Evolutionary conservation across 73 alveolate genomes (phyloP).

Genomic region (Uronychia binucleata): DNA sequence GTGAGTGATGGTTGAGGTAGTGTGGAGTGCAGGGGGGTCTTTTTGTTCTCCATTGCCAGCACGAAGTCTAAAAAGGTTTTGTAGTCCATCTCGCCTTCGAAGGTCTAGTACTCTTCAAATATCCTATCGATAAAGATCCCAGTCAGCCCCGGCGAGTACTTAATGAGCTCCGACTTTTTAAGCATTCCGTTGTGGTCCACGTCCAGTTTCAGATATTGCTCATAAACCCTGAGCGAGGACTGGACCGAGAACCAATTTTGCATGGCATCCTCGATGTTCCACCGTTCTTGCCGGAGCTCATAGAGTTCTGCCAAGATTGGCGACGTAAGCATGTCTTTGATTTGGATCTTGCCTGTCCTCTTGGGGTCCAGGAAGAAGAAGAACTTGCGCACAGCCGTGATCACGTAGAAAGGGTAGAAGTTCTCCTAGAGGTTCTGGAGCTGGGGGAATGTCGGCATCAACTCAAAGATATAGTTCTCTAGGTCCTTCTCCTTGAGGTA

Average conservation of each 20-base stretch:
- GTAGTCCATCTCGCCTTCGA: constrained; percentile 98
- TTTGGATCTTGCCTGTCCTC: constrained; percentile 93
- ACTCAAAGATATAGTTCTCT: constrained; percentile 94
- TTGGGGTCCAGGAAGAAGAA: constrained; percentile 95
- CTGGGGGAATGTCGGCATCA: constrained; percentile 96
- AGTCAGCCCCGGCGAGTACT: constrained; percentile 90
- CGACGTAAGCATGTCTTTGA: constrained; percentile 94
- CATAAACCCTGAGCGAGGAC: constrained; percentile 88
- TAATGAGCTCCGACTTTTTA: constrained; percentile 83
- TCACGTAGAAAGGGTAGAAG: constrained; percentile 96
- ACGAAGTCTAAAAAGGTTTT: constrained; percentile 98
- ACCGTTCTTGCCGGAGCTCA: constrained; percentile 83
- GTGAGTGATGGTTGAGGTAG: constrained; percentile 92
- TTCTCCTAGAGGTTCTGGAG: constrained; percentile 78
- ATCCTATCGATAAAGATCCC: constrained; percentile 93
- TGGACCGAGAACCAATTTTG: constrained; percentile 91
- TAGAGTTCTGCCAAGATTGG: constrained; percentile 93
- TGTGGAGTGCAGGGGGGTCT: constrained; percentile 93
- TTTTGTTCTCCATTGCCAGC: constrained; percentile 98
- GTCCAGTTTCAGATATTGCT: constrained; percentile 91
- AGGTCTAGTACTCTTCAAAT: constrained; percentile 93
- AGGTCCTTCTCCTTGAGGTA: constrained; percentile 93
- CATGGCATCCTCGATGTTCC: constrained; percentile 81
- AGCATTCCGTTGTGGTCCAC: constrained; percentile 96
- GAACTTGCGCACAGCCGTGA: constrained; percentile 98